Base-by-base conservation (phyloP, 345 rosid species). In the Stellera chamaejasme region DNA sequence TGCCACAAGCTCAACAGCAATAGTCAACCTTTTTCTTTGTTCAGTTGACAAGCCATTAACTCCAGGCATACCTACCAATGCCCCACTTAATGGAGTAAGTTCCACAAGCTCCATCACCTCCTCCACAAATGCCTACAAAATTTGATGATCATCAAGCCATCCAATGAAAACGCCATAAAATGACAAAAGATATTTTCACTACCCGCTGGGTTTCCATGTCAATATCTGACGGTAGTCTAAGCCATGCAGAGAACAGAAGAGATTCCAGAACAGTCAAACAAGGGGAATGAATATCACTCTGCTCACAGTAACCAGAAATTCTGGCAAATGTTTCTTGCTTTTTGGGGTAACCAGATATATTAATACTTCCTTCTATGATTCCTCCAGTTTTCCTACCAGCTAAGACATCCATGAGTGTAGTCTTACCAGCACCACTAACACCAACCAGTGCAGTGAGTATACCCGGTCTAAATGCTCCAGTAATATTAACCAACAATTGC, bases 21-120 rank as follows among this genome's bases (percentile, higher is more conserved):
- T 93, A 2, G 99, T 93, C 62, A 93, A 61, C 59, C 97, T 74
- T 77, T 93, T 93, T 44, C 99, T 78, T 67, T 93, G 99, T 72
- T 89, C 99, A 0, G 96, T 93, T 48, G 99, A 93, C 54, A 93
- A 77, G 60, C 99, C 99, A 70, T 89, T 75, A 54, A 93, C 84
- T 71, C 97, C 99, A 36, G 99, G 99, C 27, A 93, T 83, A 65
- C 99, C 97, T 12, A 93, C 75, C 80, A 89, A 76, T 42, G 91
- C 97, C 48, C 97, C 97, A 16, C 83, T 76, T 66, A 93, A 68
- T 11, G 88, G 69, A 45, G 82, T 78, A 45, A 93, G 83, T 79
- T 93, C 99, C 63, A 93, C 99, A 55, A 89, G 90, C 77, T 93
- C 94, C 97, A 93, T 89, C 65, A 89, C 99, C 74, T 93, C 96